Evolutionary conservation across 257 asterid genomes (phyloP).

Genomic region (Ophiorrhiza pumila): DNA sequence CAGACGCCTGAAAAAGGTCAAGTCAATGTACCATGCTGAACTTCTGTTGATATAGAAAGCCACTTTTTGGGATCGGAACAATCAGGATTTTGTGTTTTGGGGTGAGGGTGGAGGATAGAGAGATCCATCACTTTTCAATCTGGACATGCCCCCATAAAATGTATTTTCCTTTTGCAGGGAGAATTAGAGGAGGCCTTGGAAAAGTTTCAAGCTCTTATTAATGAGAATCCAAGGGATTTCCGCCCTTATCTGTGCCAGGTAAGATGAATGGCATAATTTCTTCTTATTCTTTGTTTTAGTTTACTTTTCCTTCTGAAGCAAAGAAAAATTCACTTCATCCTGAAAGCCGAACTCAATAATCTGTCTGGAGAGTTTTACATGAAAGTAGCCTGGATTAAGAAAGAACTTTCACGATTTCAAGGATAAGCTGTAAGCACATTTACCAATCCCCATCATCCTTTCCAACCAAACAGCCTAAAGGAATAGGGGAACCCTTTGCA

Average conservation of each 20-base stretch:
- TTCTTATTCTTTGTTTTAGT: not conserved
- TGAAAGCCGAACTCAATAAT: too few species aligned
- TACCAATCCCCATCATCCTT: not conserved
- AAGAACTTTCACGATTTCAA: not conserved
- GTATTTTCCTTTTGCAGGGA: conserved; percentile 52
- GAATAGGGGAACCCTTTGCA: not conserved
- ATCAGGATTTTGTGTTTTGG: too few species aligned
- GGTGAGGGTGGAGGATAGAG: too few species aligned
- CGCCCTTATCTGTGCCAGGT: conserved; percentile 96
- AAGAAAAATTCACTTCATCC: too few species aligned
- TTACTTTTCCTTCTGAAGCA: conserved; percentile 2
- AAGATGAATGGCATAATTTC: not conserved
- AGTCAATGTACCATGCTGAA: not conserved
- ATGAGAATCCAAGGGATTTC: conserved; percentile 90
- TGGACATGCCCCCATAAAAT: not conserved
- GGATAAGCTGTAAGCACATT: not conserved
- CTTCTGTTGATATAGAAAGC: not conserved
- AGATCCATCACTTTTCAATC: not conserved
- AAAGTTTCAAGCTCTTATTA: conserved; percentile 61
- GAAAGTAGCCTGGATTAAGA: too few species aligned
- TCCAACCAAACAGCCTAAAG: not conserved
- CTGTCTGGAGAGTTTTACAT: too few species aligned
- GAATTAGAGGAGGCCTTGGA: conserved; percentile 71
- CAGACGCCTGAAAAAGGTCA: not conserved
- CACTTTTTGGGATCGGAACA: not conserved